Base-by-base conservation (phyloP, 2,329 filamentous ascomycete species). In the Aaosphaeria pasadenensis region DNA sequence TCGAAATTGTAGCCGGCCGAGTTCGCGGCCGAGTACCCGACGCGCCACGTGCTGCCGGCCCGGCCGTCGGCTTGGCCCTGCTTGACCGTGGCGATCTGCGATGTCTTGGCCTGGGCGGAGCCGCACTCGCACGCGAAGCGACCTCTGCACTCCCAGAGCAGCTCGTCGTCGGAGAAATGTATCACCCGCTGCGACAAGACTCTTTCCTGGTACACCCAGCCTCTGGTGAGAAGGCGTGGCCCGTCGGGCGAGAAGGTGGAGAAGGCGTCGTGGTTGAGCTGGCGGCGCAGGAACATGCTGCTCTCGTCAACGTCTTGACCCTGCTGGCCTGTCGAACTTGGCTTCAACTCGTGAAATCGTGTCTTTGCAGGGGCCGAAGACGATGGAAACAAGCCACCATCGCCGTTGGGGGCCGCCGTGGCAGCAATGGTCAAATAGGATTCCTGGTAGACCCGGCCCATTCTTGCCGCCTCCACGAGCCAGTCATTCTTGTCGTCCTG, bases 101-200 rank as follows among this genome's bases (percentile, higher is more conserved):
- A 36, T 9, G n/a, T 9, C n/a, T 3, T 13, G 17, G 17, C 17
- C 17, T 24, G 17, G 17, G 17, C 17, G 17, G 17, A 24, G n/a
- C 33, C 33, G 33, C 33, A 36, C 9, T 36, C 9, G 33, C 33
- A 36, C n/a, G 9, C 9, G 9, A 36, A 9, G 33, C n/a, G 33
- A 36, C n/a, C 9, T 36, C 33, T 36, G 74, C 0, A 45, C 24
- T 45, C 44, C 33, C 35, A 45, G n/a, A 9, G 13, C 44, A 45
- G 13, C 29, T 45, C 44, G 5, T 7, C 29, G 17, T 17, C 7
- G 9, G 7, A 24, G 29, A 45, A 45, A 6, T 45, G 44, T 13
- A 45, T 13, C 7, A 33, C 17, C 7, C 44, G 32, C 7, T 17
- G 44, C 7, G 44, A 87, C 0, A 86, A 73, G 0, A 84, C 60